Evolutionary conservation across 176 grass and related monocot genomes (phyloP).

Genomic region (Stipa capillata): DNA sequence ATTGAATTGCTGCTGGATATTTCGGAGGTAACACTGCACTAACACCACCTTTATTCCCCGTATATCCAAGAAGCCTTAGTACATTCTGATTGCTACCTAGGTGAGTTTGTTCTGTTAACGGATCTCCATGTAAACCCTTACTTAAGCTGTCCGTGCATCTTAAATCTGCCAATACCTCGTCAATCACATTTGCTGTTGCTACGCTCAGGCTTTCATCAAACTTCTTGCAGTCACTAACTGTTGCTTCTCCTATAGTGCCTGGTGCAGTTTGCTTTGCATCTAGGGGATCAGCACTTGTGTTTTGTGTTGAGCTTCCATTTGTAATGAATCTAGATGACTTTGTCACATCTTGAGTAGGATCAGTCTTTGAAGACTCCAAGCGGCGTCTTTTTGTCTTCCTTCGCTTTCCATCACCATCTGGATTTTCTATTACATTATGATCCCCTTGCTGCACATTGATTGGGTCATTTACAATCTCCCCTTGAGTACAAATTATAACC

Average conservation of each 20-base stretch:
- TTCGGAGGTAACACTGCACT: constrained; percentile 17
- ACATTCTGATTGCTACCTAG: neutral
- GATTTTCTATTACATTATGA: constrained; percentile 28
- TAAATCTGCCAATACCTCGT: constrained; percentile 36
- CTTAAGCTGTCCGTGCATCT: constrained; percentile 8
- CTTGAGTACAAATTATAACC: constrained; percentile 13
- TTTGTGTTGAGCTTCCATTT: constrained; percentile 1
- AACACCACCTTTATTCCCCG: neutral
- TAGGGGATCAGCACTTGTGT: constrained; percentile 6
- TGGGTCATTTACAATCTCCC: constrained; percentile 15
- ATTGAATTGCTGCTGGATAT: constrained; percentile 13
- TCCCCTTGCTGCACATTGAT: constrained; percentile 26
- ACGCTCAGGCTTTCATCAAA: constrained; percentile 20
- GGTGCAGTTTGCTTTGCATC: constrained; percentile 16
- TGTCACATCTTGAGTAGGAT: constrained; percentile 25
- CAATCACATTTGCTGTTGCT: constrained; percentile 3
- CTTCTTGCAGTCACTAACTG: constrained; percentile 2
- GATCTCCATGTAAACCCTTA: neutral
- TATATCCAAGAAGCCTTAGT: neutral
- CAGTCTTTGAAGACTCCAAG: constrained; percentile 25
- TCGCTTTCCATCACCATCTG: constrained; percentile 37
- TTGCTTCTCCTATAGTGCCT: constrained; percentile 22
- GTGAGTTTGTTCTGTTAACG: neutral
- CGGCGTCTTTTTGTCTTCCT: constrained; percentile 41
- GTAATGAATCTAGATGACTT: constrained; percentile 19